Evolutionary conservation across 345 rosid species (phyloP).

Genomic region (Arabis hirsuta): DNA sequence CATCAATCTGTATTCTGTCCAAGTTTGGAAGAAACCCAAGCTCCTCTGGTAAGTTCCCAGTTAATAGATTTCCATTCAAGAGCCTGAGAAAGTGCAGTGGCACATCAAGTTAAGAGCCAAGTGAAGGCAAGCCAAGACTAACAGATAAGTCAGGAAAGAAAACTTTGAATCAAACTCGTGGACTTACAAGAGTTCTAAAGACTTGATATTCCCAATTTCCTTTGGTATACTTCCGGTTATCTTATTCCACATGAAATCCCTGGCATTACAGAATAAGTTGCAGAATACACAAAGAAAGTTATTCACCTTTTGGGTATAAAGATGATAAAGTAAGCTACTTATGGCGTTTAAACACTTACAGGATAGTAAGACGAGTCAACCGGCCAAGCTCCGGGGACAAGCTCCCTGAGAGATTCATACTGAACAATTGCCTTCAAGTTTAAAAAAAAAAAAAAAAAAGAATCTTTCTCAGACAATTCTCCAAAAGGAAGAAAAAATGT

Average conservation of each 20-base stretch:
- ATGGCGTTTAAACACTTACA: slow-evolving; percentile 50
- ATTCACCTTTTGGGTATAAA: slow-evolving; percentile 4
- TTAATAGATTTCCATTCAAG: slow-evolving; percentile 81
- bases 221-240: slow-evolving; percentile 82
- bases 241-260: slow-evolving; percentile 98
- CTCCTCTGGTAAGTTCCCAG: slow-evolving; percentile 83
- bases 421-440: slow-evolving; percentile 70
- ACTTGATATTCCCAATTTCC: slow-evolving; percentile 79
- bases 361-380: slow-evolving; percentile 61
- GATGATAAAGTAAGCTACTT: slow-evolving; percentile 4
- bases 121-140: not conserved
- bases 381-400: slow-evolving; percentile 82
- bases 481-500: not conserved
- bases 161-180: not conserved
- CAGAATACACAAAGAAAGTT: slow-evolving; percentile 19
- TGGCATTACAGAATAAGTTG: slow-evolving; percentile 42
- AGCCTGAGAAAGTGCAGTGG: slow-evolving; percentile 60
- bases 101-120: slow-evolving; percentile 35
- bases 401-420: slow-evolving; percentile 76
- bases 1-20: slow-evolving; percentile 95
- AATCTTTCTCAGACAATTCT: slow-evolving; percentile 2
- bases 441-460: not conserved
- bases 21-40: slow-evolving; percentile 84
- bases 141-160: not conserved
- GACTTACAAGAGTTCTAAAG: slow-evolving; percentile 87